Conservation (phyloP, 2,329 filamentous ascomycete genomes). For the Diplodia sapinea region DNA sequence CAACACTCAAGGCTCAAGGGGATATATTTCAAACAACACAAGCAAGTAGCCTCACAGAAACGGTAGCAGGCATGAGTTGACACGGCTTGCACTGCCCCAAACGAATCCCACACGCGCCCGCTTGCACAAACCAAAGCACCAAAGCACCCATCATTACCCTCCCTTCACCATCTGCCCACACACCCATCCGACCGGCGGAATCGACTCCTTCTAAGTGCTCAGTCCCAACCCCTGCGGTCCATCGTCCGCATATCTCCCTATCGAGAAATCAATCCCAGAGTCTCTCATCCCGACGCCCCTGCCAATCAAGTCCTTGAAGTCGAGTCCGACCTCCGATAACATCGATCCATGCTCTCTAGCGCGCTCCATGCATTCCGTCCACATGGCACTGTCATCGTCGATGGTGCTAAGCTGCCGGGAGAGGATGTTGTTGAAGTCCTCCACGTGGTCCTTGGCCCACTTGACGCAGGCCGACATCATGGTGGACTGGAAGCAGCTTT, state of each 20-base stretch:
- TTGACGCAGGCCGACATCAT: slow-evolving; percentile 96
- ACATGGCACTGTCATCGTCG: slow-evolving; percentile 74
- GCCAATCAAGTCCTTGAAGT: slow-evolving; percentile 84
- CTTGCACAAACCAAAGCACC: neutral
- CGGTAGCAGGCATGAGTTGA: neutral
- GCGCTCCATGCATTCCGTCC: slow-evolving; percentile 81
- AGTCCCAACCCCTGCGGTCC: slow-evolving; percentile 18
- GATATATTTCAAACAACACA: neutral
- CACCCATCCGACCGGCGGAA: slow-evolving; percentile 1
- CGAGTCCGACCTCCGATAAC: slow-evolving; percentile 83
- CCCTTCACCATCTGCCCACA: neutral
- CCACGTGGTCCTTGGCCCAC: slow-evolving; percentile 96
- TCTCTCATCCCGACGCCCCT: slow-evolving; percentile 32
- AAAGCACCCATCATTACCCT: neutral
- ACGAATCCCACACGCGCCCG: neutral
- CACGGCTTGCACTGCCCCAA: neutral
- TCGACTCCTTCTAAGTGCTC: neutral
- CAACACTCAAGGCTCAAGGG: neutral
- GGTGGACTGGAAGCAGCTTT: slow-evolving; percentile 74
- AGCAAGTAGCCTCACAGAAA: neutral
- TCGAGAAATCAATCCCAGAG: slow-evolving; percentile 20
- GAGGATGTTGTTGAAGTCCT: slow-evolving; percentile 85
- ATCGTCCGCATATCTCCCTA: neutral
- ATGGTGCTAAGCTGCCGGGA: slow-evolving; percentile 86
- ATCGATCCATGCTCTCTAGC: slow-evolving; percentile 81